A percentile compares a stretch with the other conserved stretches of the same genome.
phyloP scores from a whole-genome alignment of 495 filamentous ascomycete species.

The Podospora anserina region DNA sequence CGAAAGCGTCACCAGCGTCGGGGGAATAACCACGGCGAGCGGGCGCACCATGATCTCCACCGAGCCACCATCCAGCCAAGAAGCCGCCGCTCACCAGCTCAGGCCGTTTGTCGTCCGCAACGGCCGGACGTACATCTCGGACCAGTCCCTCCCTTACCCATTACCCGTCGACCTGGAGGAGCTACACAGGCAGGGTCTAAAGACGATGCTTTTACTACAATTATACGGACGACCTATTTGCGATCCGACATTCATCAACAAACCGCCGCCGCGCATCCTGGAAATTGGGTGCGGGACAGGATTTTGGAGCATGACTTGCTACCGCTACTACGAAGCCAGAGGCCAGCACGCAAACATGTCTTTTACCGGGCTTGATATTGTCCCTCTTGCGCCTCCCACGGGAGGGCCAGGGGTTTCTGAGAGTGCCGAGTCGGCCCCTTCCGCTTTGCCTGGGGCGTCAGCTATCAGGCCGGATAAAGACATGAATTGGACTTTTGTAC shows the following conservation, averaged over 20 bases:
- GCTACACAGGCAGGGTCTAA: slow-evolving; percentile 80
- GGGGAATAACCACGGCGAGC: slow-evolving; percentile 34
- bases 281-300: slow-evolving; percentile 87
- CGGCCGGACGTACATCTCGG: slow-evolving; percentile 77
- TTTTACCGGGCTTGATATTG: slow-evolving; percentile 84
- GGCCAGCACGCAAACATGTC: slow-evolving; percentile 55
- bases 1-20: slow-evolving; percentile 41
- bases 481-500: slow-evolving; percentile 83
- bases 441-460: slow-evolving; percentile 7
- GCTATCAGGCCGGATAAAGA: slow-evolving; percentile 52
- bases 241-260: slow-evolving; percentile 59
- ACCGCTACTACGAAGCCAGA: slow-evolving; percentile 64
- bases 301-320: slow-evolving; percentile 84
- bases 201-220: slow-evolving; percentile 75
- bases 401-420: neutral
- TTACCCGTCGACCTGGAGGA: slow-evolving; percentile 86
- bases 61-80: slow-evolving; percentile 30
- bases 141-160: slow-evolving; percentile 71
- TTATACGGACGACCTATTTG: slow-evolving; percentile 79
- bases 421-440: slow-evolving; percentile 15
- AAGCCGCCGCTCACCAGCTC: slow-evolving; percentile 35
- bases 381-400: slow-evolving; percentile 64
- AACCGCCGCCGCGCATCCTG: slow-evolving; percentile 71
- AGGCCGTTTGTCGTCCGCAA: slow-evolving; percentile 68
- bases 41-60: slow-evolving; percentile 36